These are phyloP conservation scores for Xylogone sp. DNA, from an alignment of 2,329 filamentous ascomycete genomes.

Conservation along the genomic window DNA sequence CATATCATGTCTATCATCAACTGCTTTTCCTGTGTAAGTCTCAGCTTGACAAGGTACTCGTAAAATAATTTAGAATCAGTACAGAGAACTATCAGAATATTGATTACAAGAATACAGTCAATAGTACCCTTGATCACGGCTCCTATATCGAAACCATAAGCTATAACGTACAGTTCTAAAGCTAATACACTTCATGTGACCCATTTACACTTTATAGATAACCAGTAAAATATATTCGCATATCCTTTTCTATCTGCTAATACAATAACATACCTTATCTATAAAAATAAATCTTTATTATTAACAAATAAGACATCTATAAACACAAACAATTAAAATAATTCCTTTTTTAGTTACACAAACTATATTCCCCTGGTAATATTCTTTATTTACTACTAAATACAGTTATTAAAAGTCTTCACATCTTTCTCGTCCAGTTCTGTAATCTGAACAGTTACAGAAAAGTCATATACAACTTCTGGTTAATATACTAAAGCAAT, in stretches of 20 bases:
- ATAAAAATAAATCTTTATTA: neutral
- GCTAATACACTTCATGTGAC: conserved; percentile 11
- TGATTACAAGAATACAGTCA: too few species aligned
- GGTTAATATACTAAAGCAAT: too few species aligned
- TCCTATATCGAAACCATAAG: conserved; percentile 8
- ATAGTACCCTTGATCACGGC: neutral
- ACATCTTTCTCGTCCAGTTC: neutral
- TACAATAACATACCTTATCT: conserved; percentile 1
- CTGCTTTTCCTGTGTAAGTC: too few species aligned
- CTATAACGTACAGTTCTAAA: too few species aligned
- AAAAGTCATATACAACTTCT: too few species aligned
- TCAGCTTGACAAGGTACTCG: too few species aligned
- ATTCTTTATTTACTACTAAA: neutral
- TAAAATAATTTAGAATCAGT: too few species aligned
- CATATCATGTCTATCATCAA: conserved; percentile 1
- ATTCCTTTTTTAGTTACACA: neutral
- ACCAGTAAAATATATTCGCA: neutral
- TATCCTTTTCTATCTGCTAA: neutral
- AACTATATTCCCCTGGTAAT: neutral
- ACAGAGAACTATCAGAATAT: too few species aligned
- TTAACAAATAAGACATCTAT: neutral
- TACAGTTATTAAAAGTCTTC: neutral
- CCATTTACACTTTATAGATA: neutral
- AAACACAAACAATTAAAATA: neutral
- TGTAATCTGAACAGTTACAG: too few species aligned